These are phyloP conservation scores for Neurospora sp. DNA, from an alignment of 495 filamentous ascomycete species.

Conservation along the genomic window DNA sequence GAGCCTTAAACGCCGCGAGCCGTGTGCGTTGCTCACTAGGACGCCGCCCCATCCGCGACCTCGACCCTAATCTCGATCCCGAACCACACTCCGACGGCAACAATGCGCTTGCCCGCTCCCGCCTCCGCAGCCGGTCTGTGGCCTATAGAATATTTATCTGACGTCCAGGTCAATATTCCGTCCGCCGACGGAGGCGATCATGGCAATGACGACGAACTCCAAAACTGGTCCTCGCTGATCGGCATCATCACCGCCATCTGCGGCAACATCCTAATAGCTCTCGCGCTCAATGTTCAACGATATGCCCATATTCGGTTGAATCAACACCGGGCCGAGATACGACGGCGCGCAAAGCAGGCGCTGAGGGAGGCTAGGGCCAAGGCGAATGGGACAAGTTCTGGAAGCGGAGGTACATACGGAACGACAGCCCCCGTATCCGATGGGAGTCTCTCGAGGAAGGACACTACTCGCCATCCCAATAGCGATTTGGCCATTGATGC, in stretches of 20 bases:
- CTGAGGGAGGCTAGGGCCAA: constrained; percentile 9
- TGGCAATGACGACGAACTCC: constrained; percentile 35
- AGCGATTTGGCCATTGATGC: constrained; percentile 18
- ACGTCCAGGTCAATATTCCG: neutral
- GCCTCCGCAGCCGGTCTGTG: neutral
- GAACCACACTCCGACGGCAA: neutral
- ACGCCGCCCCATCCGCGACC: neutral
- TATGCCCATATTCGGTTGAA: constrained; percentile 82
- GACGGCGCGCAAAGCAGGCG: constrained; percentile 45
- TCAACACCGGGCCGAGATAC: constrained; percentile 22
- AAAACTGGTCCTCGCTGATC: constrained; percentile 85
- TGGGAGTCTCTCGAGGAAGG: constrained; percentile 8
- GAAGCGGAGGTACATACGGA: constrained; percentile 15
- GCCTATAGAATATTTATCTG: neutral
- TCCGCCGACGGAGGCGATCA: constrained; percentile 26
- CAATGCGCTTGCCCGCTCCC: neutral
- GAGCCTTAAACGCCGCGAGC: neutral
- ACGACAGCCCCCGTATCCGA: constrained; percentile 5
- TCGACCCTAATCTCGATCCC: neutral
- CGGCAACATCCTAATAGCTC: constrained; percentile 86
- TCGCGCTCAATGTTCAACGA: constrained; percentile 92
- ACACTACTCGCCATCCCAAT: constrained; percentile 14
- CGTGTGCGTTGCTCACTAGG: neutral
- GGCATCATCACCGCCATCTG: constrained; percentile 86
- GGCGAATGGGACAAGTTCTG: constrained; percentile 7